Evolutionary conservation across 2,329 filamentous ascomycete species (phyloP).

Genomic region (Emericellopsis cladophorae): DNA sequence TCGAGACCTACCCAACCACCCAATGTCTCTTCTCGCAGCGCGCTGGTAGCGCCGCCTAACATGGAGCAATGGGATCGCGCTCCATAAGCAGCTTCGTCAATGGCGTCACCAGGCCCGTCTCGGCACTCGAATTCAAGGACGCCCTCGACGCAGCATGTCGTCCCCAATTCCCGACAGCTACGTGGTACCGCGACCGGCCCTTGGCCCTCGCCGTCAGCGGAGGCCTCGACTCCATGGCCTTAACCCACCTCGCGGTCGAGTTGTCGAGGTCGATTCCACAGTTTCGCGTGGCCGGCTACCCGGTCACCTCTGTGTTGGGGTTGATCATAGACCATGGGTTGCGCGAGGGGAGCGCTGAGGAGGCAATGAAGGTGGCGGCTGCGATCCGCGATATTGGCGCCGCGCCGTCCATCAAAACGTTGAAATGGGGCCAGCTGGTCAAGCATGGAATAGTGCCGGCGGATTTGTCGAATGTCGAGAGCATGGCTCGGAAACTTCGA

Average conservation of each 20-base stretch:
- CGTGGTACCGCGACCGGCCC: background rate
- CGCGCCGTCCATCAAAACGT: slow-evolving; percentile 9
- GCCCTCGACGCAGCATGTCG: slow-evolving; percentile 34
- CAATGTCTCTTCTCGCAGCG: no score
- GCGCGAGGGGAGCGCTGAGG: slow-evolving; percentile 35
- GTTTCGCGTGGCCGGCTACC: slow-evolving; percentile 31
- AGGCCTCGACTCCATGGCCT: slow-evolving; percentile 94
- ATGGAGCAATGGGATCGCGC: slow-evolving; percentile 17
- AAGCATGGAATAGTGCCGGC: slow-evolving; percentile 15
- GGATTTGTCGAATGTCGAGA: slow-evolving; percentile 56
- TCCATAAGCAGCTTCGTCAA: slow-evolving; percentile 17
- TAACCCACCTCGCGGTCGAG: slow-evolving; percentile 59
- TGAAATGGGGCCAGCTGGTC: slow-evolving; percentile 33
- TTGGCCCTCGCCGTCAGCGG: slow-evolving; percentile 75
- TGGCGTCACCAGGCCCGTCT: slow-evolving; percentile 22
- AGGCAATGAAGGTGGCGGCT: slow-evolving; percentile 34
- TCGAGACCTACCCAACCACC: no score
- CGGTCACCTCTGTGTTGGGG: slow-evolving; percentile 18
- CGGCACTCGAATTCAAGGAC: slow-evolving; percentile 25
- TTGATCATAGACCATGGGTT: slow-evolving; percentile 46
- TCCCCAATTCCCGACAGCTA: slow-evolving; percentile 2
- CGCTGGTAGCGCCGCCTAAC: background rate
- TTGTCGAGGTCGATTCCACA: slow-evolving; percentile 19
- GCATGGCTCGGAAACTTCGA: slow-evolving; percentile 57
- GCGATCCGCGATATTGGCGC: slow-evolving; percentile 24